These are phyloP conservation scores for Cyamopsis tetragonoloba DNA, from an alignment of 306 rosid genomes.

Conservation along the genomic window DNA sequence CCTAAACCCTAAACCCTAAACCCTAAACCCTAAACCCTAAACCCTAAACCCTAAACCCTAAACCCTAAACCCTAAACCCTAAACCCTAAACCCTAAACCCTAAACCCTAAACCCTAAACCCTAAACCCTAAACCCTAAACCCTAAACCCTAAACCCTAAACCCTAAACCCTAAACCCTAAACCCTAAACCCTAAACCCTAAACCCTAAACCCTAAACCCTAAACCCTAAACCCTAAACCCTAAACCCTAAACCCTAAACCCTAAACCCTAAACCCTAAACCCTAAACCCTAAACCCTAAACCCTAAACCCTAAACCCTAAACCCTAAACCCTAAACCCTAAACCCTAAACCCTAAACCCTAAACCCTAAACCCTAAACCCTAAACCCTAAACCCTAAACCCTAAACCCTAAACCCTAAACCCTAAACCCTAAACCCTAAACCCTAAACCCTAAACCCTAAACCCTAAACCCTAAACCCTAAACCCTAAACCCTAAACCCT, in stretches of 20 bases:
- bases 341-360: background rate
- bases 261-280: background rate
- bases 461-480: background rate
- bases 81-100: constrained; percentile 22
- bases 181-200: constrained; percentile 30
- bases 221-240: constrained; percentile 29
- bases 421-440: background rate
- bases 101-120: constrained; percentile 23
- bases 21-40: constrained; percentile 29
- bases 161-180: constrained; percentile 21
- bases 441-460: background rate
- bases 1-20: constrained; percentile 8
- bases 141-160: constrained; percentile 18
- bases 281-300: constrained; percentile 5
- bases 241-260: background rate
- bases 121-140: constrained; percentile 11
- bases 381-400: constrained; percentile 8
- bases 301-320: constrained; percentile 3
- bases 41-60: constrained; percentile 22
- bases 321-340: constrained; percentile 10
- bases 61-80: constrained; percentile 17
- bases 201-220: constrained; percentile 30
- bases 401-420: background rate
- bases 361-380: constrained; percentile 12
- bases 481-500: background rate